phyloP scores from a whole-genome alignment of 2,329 filamentous ascomycete species.

The Stemphylium lycopersici region DNA sequence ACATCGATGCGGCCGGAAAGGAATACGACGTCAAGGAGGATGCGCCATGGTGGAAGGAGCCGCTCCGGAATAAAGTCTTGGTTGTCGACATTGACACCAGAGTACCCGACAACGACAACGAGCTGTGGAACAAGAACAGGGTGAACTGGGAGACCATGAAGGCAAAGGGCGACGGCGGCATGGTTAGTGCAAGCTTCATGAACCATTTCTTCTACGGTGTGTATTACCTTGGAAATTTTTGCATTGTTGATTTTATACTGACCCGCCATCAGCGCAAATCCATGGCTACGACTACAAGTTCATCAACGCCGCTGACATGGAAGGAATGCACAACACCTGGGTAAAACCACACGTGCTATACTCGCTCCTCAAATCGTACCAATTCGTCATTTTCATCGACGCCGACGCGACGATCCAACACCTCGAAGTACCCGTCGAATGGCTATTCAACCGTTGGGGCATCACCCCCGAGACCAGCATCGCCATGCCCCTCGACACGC shows the following conservation, averaged over 20 bases:
- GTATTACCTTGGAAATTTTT: not conserved
- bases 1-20: constrained; percentile 18
- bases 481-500: constrained; percentile 50
- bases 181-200: constrained; percentile 48
- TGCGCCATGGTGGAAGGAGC: constrained; percentile 30
- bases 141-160: constrained; percentile 34
- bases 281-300: constrained; percentile 56
- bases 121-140: constrained; percentile 27
- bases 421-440: constrained; percentile 54
- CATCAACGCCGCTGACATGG: constrained; percentile 44
- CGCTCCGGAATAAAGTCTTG: constrained; percentile 31
- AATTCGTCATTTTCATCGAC: constrained; percentile 54
- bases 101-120: constrained; percentile 23
- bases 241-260: not conserved
- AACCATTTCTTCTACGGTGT: constrained; percentile 50
- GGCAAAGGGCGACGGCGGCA: constrained; percentile 24
- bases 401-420: constrained; percentile 52
- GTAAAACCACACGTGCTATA: constrained; percentile 46
- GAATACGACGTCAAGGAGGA: constrained; percentile 19
- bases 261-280: constrained; percentile 39
- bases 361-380: constrained; percentile 47
- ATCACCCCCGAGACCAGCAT: constrained; percentile 49
- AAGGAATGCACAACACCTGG: constrained; percentile 51
- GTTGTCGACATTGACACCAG: constrained; percentile 44
- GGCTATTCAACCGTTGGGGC: constrained; percentile 56